Conservation (phyloP, 139 green algal species). For the Chlorella sp. region DNA sequence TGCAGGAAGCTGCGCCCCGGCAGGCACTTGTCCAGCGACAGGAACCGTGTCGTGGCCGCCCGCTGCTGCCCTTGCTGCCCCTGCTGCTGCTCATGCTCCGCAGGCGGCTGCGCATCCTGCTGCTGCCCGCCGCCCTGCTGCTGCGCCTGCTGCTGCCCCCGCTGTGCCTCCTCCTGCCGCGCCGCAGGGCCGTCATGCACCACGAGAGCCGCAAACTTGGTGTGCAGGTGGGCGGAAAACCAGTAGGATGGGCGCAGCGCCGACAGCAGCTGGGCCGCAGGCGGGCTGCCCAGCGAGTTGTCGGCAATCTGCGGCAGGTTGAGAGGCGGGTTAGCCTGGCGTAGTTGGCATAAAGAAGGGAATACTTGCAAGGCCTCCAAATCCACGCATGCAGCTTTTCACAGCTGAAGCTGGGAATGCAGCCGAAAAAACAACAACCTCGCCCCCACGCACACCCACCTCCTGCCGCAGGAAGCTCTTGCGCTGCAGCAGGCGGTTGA, state of each 20-base stretch:
- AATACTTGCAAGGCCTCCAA: background rate
- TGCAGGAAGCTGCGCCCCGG: conserved; percentile 93
- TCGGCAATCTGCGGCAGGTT: conserved; percentile 60
- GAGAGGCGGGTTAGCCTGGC: no score
- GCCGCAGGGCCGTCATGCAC: conserved; percentile 53
- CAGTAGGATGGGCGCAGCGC: conserved; percentile 87
- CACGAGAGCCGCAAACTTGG: conserved; percentile 93
- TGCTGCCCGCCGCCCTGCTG: background rate
- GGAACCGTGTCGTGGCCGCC: conserved; percentile 74
- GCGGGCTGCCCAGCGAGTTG: conserved; percentile 74
- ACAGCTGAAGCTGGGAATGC: no score
- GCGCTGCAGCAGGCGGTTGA: conserved; percentile 69
- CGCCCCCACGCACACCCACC: conserved; percentile 43
- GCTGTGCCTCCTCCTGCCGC: conserved; percentile 9
- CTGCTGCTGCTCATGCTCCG: background rate
- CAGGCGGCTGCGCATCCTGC: background rate
- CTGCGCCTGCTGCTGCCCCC: conserved; percentile 21
- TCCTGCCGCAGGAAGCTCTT: conserved; percentile 90
- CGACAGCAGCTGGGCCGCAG: conserved; percentile 70
- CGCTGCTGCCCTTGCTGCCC: background rate
- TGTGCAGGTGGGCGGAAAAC: conserved; percentile 97
- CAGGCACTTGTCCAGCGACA: conserved; percentile 98
- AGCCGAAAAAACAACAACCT: background rate
- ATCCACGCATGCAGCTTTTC: background rate
- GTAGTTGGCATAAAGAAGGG: no score